Percentiles rank a stretch among this genome's conserved stretches.
phyloP scores from a whole-genome alignment of 805 yeast species.

The Brettanomyces custersianus region DNA sequence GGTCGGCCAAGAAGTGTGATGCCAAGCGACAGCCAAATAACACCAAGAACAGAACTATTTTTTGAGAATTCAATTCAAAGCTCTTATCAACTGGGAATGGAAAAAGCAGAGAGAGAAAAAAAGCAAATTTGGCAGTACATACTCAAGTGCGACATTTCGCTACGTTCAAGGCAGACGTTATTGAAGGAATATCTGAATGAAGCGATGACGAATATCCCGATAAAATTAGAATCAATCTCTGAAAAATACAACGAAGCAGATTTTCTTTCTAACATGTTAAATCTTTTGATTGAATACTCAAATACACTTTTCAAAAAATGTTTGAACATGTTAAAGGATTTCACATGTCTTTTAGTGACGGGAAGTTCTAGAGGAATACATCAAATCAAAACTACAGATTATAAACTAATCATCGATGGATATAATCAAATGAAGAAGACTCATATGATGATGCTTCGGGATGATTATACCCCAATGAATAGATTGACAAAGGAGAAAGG shows the following conservation, averaged over 20 bases:
- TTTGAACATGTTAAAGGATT: too few species aligned
- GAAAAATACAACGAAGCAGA: too few species aligned
- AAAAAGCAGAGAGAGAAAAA: slow-evolving; percentile 13
- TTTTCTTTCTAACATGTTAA: too few species aligned
- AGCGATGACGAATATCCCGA: background rate
- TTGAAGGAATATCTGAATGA: slow-evolving; percentile 3
- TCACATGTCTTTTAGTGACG: too few species aligned
- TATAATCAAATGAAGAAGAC: background rate
- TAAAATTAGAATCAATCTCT: background rate
- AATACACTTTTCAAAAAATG: too few species aligned
- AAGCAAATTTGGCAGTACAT: slow-evolving; percentile 8
- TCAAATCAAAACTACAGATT: too few species aligned
- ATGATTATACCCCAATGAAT: too few species aligned
- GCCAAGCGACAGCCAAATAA: slow-evolving; percentile 3
- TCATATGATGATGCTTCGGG: background rate
- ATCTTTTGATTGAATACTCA: too few species aligned
- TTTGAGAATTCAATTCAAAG: slow-evolving; percentile 17
- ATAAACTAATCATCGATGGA: too few species aligned
- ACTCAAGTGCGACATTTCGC: slow-evolving; percentile 11
- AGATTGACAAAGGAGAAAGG: too few species aligned
- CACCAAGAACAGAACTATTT: slow-evolving; percentile 17
- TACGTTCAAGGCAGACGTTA: slow-evolving; percentile 6
- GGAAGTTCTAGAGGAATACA: too few species aligned
- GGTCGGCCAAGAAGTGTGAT: background rate
- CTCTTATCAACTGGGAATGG: slow-evolving; percentile 16